Conservation (phyloP, 768 basidiomycete species). For the Hygrophorus pudorinus region DNA sequence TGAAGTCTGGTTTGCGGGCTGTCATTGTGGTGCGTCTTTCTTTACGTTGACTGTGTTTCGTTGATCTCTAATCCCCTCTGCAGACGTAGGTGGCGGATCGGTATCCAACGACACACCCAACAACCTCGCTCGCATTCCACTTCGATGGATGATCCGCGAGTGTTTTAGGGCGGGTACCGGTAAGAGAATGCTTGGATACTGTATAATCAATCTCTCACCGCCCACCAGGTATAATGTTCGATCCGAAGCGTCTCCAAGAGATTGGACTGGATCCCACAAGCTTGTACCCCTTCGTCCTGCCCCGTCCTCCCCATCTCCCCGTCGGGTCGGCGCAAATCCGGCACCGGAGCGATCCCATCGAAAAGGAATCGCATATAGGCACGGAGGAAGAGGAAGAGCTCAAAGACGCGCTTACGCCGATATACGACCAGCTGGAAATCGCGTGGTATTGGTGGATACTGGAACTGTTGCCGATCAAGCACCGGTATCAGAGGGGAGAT, state of each 20-base stretch:
- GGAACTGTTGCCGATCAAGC: constrained; percentile 35
- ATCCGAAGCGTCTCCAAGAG: constrained; percentile 27
- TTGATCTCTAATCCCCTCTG: background rate
- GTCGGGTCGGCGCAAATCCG: constrained; percentile 13
- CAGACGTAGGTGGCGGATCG: constrained; percentile 50
- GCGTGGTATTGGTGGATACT: constrained; percentile 47
- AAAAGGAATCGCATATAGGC: background rate
- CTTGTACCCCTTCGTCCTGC: constrained; percentile 25
- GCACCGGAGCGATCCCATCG: background rate
- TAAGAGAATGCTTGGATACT: no score
- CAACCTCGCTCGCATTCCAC: constrained; percentile 39
- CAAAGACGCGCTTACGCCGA: constrained; percentile 33
- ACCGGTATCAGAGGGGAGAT: constrained; percentile 25
- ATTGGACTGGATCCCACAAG: constrained; percentile 31
- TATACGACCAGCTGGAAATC: constrained; percentile 42
- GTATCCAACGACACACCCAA: constrained; percentile 30
- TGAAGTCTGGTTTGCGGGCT: constrained; percentile 62
- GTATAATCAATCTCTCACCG: no score
- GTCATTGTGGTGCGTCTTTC: constrained; percentile 30
- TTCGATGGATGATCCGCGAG: constrained; percentile 66
- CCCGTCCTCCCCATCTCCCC: constrained; percentile 21
- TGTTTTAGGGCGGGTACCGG: constrained; percentile 43
- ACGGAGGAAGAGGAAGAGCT: constrained; percentile 47
- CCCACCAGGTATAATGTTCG: constrained; percentile 40
- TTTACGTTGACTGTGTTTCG: background rate